phyloP scores from a whole-genome alignment of 202 grass and related monocot species.

The Saccharum hybrid region DNA sequence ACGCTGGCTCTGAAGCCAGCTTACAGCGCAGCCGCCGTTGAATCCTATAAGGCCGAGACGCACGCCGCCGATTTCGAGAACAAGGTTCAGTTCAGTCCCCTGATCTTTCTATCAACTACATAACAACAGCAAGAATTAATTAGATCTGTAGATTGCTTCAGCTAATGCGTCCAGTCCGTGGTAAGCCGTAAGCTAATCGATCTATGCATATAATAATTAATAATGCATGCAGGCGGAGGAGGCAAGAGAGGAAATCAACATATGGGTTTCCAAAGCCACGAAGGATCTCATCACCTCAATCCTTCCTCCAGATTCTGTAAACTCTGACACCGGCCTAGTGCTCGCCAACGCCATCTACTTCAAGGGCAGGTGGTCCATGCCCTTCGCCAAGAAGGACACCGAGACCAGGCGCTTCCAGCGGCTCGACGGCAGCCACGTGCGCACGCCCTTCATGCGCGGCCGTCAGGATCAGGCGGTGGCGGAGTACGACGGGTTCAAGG shows the following conservation, averaged over 20 bases:
- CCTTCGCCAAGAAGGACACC: too few relatives aligned
- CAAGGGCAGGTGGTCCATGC: too few relatives aligned
- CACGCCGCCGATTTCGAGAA: background rate
- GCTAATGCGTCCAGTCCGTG: background rate
- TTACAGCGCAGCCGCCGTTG: background rate
- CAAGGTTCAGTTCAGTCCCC: background rate
- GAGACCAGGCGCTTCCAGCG: too few relatives aligned
- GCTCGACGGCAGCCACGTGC: too few relatives aligned
- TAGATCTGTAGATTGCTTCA: background rate
- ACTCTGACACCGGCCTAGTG: background rate
- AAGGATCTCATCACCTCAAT: conserved; percentile 27
- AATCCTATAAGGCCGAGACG: conserved; percentile 14
- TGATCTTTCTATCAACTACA: background rate
- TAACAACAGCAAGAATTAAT: background rate
- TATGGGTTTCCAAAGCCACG: background rate
- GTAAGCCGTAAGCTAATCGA: background rate
- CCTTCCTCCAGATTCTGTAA: background rate
- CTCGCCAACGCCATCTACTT: too few relatives aligned
- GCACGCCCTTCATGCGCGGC: too few relatives aligned
- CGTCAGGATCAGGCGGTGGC: too few relatives aligned
- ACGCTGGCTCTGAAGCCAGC: background rate
- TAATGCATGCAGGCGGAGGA: background rate
- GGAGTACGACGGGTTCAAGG: too few relatives aligned
- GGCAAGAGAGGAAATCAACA: conserved; percentile 39
- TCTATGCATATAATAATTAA: background rate